Percentiles rank a stretch among this genome's conserved stretches.
Conservation (phyloP, 192 early-diverging fungal species). For the Coemansia sp. region DNA sequence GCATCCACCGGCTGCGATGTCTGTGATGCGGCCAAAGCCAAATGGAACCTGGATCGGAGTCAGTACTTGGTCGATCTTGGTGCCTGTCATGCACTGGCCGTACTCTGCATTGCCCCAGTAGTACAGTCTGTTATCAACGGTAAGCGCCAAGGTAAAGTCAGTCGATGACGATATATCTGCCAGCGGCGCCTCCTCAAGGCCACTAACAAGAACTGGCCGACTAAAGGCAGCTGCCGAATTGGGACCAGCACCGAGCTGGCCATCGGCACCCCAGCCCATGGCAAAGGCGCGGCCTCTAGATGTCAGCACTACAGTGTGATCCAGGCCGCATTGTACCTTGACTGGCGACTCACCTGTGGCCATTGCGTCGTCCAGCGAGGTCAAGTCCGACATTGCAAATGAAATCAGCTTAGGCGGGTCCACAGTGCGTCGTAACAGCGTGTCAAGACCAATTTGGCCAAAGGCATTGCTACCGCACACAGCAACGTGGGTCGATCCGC, state of each 20-base stretch:
- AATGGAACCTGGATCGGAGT: conserved; percentile 58
- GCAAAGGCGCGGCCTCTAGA: conserved; percentile 59
- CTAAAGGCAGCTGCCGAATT: conserved; percentile 42
- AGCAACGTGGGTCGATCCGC: conserved; percentile 28
- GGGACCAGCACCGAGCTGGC: conserved; percentile 66
- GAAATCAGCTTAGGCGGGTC: conserved; percentile 7
- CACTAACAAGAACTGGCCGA: conserved; percentile 54
- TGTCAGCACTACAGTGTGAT: conserved; percentile 67
- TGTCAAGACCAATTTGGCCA: conserved; percentile 65
- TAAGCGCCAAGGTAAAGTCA: conserved; percentile 66
- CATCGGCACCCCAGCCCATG: conserved; percentile 80
- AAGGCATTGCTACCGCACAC: conserved; percentile 70
- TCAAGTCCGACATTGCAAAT: conserved; percentile 20
- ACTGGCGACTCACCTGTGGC: conserved; percentile 39
- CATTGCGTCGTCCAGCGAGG: conserved; percentile 22
- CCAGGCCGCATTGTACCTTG: conserved; percentile 67
- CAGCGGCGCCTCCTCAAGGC: conserved; percentile 46
- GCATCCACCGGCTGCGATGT: conserved; percentile 71
- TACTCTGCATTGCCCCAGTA: conserved; percentile 80
- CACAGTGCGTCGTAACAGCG: conserved; percentile 24
- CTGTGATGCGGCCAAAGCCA: conserved; percentile 35
- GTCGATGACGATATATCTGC: conserved; percentile 62
- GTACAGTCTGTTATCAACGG: conserved; percentile 58
- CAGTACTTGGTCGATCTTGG: conserved; percentile 56
- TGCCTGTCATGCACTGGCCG: conserved; percentile 66